Percentiles rank a stretch among this genome's conserved stretches.
These are phyloP conservation scores for Neurospora africana DNA, from an alignment of 495 filamentous ascomycete species.

Conservation along the genomic window DNA sequence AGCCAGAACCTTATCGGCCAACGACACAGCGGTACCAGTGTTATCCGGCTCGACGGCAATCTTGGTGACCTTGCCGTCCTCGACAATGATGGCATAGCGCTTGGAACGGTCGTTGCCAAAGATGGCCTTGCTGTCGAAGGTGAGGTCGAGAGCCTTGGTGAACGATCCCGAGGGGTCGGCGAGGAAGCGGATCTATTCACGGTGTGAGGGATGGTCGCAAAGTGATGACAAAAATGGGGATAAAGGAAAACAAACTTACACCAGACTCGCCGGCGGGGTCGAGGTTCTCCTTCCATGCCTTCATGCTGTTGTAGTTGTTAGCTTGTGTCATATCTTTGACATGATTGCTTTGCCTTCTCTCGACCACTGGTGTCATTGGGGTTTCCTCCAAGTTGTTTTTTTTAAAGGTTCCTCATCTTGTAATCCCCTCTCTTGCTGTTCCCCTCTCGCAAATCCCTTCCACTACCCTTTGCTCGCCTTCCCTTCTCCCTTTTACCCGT, in stretches of 20 bases:
- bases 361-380: background rate
- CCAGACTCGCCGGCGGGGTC: constrained; percentile 62
- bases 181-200: constrained; percentile 63
- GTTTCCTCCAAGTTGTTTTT: background rate
- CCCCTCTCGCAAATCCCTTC: background rate
- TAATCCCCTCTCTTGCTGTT: background rate
- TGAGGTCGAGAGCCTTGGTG: constrained; percentile 74
- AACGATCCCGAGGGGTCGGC: constrained; percentile 78
- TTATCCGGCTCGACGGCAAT: constrained; percentile 86
- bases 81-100: constrained; percentile 73
- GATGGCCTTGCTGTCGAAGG: constrained; percentile 71
- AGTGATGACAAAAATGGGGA: background rate
- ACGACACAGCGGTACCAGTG: constrained; percentile 53
- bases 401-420: background rate
- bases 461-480: background rate
- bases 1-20: constrained; percentile 63
- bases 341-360: background rate
- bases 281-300: constrained; percentile 69
- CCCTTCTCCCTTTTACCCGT: background rate
- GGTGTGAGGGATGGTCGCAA: background rate
- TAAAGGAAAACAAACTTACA: constrained; percentile 40
- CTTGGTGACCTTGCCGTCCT: constrained; percentile 68
- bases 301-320: constrained; percentile 47
- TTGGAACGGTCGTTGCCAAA: constrained; percentile 81
- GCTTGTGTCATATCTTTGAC: background rate